Base-by-base conservation (phyloP, 2,329 filamentous ascomycete genomes). In the Neobulgaria alba region DNA sequence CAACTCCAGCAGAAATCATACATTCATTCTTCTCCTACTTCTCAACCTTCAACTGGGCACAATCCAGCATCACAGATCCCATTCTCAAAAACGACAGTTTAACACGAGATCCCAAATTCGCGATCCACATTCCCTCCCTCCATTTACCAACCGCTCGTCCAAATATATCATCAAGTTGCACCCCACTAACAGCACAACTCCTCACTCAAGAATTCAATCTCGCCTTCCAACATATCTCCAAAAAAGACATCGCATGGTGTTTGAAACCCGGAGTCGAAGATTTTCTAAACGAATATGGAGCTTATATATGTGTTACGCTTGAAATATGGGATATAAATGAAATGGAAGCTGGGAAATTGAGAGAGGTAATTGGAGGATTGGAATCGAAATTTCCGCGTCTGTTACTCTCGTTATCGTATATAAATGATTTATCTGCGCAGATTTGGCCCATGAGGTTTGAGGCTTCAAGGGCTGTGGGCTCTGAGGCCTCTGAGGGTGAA, bases 1-100 rank as follows among this genome's bases (percentile, higher is more conserved):
- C 3, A 47, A 64, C 33, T 4, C 52, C 51, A 7, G 57, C 58
- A 14, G 38, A 54, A 0, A 53, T 69, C 1, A 68, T 70, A 0
- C 52, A 59, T 0, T 72, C 73, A 0, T 85, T 85, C 57, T 83
- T 83, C 56, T 51, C 63, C 12, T 68, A 83, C 55, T 85, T 84
- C 52, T 67, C 76, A 1, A 50, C 55, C 2, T 79, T 81, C 43
- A 64, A 80, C 54, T 85, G 77, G 77, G 57, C 63, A 16, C 63
- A 59, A 5, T 58, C 72, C 0, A 61, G 72, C 26, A 71, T 74
- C 0, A 76, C 72, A 47, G 78, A 84, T 53, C 73, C 75, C 0
- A 73, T 73, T 47, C 80, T 79, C 55, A 10, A 12, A n/a, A 19
- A n/a, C 5, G 16, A 23, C 9, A 34, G 59, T 29, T 80, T 82